Evolutionary conservation across 2,329 filamentous ascomycete species (phyloP).

Genomic region (Aspergillus fijiensis): DNA sequence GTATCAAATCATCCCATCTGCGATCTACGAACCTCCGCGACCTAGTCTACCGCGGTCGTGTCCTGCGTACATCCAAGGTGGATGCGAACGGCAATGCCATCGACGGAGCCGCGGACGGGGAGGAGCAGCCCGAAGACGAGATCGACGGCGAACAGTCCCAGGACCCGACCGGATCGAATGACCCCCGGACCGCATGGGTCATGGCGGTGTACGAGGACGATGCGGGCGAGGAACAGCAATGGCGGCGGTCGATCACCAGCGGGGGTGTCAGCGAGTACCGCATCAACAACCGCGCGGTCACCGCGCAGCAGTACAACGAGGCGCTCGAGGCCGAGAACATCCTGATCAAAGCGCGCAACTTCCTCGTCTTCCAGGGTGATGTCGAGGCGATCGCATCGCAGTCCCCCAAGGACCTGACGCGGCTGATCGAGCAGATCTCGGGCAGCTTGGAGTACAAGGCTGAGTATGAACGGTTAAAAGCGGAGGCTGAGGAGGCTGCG

Average conservation of each 20-base stretch:
- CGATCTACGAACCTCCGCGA: slow-evolving; percentile 92
- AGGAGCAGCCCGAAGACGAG: slow-evolving; percentile 59
- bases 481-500: slow-evolving; percentile 77
- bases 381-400: slow-evolving; percentile 96
- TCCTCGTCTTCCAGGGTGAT: slow-evolving; percentile 96
- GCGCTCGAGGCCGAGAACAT: slow-evolving; percentile 92
- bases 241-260: slow-evolving; percentile 92
- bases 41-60: slow-evolving; percentile 91
- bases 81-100: slow-evolving; percentile 77
- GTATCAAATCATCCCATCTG: slow-evolving; percentile 97
- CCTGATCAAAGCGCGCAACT: slow-evolving; percentile 95
- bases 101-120: slow-evolving; percentile 61
- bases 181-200: slow-evolving; percentile 95
- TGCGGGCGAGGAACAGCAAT: slow-evolving; percentile 87
- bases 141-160: slow-evolving; percentile 62
- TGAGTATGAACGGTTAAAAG: slow-evolving; percentile 89
- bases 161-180: slow-evolving; percentile 57
- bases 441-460: slow-evolving; percentile 92
- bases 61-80: slow-evolving; percentile 87
- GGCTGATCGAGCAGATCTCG: slow-evolving; percentile 95
- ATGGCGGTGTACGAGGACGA: slow-evolving; percentile 99
- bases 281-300: slow-evolving; percentile 89
- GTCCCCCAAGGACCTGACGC: slow-evolving; percentile 87
- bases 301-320: slow-evolving; percentile 89
- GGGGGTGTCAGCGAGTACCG: slow-evolving; percentile 90